Evolutionary conservation across 495 filamentous ascomycete genomes (phyloP).

Genomic region (Daldinia childiae): DNA sequence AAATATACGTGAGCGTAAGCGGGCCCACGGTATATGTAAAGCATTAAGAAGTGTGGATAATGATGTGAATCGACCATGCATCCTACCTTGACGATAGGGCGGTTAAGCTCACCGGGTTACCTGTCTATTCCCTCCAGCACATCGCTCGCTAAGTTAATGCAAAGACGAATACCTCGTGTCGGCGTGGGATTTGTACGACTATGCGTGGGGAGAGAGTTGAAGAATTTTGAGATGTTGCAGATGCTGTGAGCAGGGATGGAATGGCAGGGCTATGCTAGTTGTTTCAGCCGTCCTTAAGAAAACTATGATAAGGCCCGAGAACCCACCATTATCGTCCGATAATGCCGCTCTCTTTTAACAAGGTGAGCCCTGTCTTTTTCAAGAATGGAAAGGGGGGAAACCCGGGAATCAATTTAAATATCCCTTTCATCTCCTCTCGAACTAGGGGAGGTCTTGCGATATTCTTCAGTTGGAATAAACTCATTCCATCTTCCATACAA

Average conservation of each 20-base stretch:
- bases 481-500: neutral
- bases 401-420: slow-evolving; percentile 13
- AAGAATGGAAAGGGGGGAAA: slow-evolving; percentile 20
- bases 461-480: neutral
- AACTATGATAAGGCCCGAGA: slow-evolving; percentile 24
- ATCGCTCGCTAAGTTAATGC: slow-evolving; percentile 17
- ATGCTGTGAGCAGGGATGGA: neutral
- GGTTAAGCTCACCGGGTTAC: slow-evolving; percentile 1
- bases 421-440: slow-evolving; percentile 28
- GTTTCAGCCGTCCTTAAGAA: slow-evolving; percentile 37
- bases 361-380: slow-evolving; percentile 16
- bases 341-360: slow-evolving; percentile 17
- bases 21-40: slow-evolving; percentile 1
- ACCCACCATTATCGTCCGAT: slow-evolving; percentile 34
- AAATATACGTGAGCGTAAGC: neutral
- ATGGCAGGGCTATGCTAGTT: slow-evolving; percentile 29
- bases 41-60: neutral
- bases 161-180: slow-evolving; percentile 24
- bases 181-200: slow-evolving; percentile 30
- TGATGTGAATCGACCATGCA: slow-evolving; percentile 1
- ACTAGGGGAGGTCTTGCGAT: slow-evolving; percentile 3
- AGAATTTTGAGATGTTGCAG: neutral
- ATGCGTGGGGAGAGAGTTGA: slow-evolving; percentile 2
- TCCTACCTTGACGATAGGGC: neutral
- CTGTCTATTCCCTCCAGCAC: slow-evolving; percentile 22